A percentile compares a stretch with the other conserved stretches of the same genome.
phyloP scores from a whole-genome alignment of 2,329 filamentous ascomycete species.

The Calonectria fujianensis region DNA sequence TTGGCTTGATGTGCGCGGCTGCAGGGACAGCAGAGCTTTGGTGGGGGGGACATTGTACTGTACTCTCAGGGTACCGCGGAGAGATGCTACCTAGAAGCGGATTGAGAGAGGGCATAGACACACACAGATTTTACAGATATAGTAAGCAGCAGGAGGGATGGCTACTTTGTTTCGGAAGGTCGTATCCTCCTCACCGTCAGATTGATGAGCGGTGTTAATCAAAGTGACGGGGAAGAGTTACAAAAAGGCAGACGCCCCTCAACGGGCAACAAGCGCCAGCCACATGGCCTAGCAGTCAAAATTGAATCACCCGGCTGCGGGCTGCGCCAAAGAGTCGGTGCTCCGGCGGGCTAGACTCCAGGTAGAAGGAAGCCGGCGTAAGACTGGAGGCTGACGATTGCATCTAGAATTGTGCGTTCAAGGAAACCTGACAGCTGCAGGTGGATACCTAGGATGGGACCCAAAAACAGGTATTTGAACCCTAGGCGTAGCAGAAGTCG shows the following conservation, averaged over 20 bases:
- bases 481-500: constrained; percentile 14
- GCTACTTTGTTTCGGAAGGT: neutral
- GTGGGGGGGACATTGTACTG: constrained; percentile 16
- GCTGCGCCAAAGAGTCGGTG: constrained; percentile 13
- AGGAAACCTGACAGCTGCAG: constrained; percentile 25
- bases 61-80: neutral
- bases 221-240: constrained; percentile 6
- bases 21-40: constrained; percentile 32
- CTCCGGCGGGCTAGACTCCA: constrained; percentile 16
- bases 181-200: constrained; percentile 5
- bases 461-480: constrained; percentile 27
- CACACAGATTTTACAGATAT: constrained; percentile 10
- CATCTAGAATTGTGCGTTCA: constrained; percentile 23
- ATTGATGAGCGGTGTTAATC: constrained; percentile 20
- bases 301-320: constrained; percentile 42
- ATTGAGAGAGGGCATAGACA: constrained; percentile 11
- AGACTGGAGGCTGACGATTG: neutral
- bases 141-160: neutral
- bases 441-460: constrained; percentile 8
- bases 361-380: constrained; percentile 1
- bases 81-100: neutral
- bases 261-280: constrained; percentile 33
- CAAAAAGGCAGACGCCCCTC: constrained; percentile 28
- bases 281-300: constrained; percentile 50
- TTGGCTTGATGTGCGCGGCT: constrained; percentile 17